These are phyloP conservation scores for Calonectria henricotiae DNA, from an alignment of 2,329 filamentous ascomycete species.

Conservation along the genomic window DNA sequence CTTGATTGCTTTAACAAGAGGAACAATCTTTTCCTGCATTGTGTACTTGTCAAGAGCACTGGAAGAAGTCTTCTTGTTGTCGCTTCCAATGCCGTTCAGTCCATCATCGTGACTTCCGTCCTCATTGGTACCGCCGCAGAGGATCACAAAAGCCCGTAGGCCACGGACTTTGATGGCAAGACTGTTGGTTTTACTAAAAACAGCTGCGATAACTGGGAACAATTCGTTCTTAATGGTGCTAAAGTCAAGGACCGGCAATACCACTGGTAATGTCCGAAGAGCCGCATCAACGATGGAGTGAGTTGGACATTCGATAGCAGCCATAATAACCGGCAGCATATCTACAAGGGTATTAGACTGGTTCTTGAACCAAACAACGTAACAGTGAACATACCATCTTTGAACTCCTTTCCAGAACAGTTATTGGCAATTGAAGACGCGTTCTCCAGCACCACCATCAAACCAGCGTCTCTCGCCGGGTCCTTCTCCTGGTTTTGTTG, in stretches of 20 bases:
- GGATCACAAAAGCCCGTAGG: slow-evolving; percentile 88
- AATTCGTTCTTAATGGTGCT: slow-evolving; percentile 97
- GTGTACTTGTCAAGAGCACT: slow-evolving; percentile 97
- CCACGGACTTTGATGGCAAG: slow-evolving; percentile 95
- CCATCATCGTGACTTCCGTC: slow-evolving; percentile 75
- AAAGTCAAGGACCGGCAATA: slow-evolving; percentile 94
- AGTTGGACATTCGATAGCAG: slow-evolving; percentile 90
- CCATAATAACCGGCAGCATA: slow-evolving; percentile 87
- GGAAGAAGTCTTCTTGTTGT: slow-evolving; percentile 76
- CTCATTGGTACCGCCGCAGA: slow-evolving; percentile 84
- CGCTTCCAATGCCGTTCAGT: slow-evolving; percentile 78
- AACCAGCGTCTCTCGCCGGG: slow-evolving; percentile 85
- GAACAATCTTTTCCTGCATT: slow-evolving; percentile 97
- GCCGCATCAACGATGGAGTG: slow-evolving; percentile 92
- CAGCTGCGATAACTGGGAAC: slow-evolving; percentile 90
- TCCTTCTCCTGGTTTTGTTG: slow-evolving; percentile 80
- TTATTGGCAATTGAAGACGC: slow-evolving; percentile 84
- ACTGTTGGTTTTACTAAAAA: slow-evolving; percentile 94
- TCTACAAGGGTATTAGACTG: slow-evolving; percentile 67
- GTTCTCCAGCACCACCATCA: slow-evolving; percentile 93
- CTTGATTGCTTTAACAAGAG: slow-evolving; percentile 92
- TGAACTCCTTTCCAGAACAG: slow-evolving; percentile 92
- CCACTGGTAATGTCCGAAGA: slow-evolving; percentile 81
- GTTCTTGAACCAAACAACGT: slow-evolving; percentile 29
- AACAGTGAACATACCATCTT: slow-evolving; percentile 78